phyloP scores from a whole-genome alignment of 306 rosid genomes.

The Malus sieversii region DNA sequence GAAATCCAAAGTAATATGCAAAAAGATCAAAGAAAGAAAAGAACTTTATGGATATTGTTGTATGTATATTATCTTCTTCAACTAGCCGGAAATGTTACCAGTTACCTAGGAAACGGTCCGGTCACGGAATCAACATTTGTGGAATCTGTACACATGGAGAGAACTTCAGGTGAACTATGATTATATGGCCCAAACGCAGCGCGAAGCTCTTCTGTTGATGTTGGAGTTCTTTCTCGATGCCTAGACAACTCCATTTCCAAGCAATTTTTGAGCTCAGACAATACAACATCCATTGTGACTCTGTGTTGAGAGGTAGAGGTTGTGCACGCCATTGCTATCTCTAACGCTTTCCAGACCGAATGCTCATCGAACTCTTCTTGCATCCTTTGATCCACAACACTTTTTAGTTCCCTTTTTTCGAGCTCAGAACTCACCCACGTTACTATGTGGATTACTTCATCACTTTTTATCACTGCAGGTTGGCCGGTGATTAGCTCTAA shows the following conservation, averaged over 20 bases:
- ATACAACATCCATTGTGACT: conserved; percentile 39
- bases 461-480: conserved; percentile 40
- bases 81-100: neutral
- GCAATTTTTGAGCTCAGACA: conserved; percentile 42
- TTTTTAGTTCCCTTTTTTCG: conserved; percentile 19
- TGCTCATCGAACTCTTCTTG: conserved; percentile 31
- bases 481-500: conserved; percentile 52
- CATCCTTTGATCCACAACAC: conserved; percentile 40
- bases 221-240: conserved; percentile 14
- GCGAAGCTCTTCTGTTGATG: conserved; percentile 1
- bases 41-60: neutral
- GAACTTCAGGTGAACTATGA: neutral
- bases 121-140: conserved; percentile 18
- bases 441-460: conserved; percentile 31
- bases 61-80: neutral
- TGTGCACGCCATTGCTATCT: conserved; percentile 47
- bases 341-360: conserved; percentile 31
- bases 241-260: conserved; percentile 23
- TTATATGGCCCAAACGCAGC: neutral
- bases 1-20: no score
- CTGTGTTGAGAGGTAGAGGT: conserved; percentile 38
- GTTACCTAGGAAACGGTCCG: conserved; percentile 10
- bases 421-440: conserved; percentile 41
- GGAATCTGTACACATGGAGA: conserved; percentile 17
- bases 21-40: no score